These are phyloP conservation scores for Trichoderma asperellum DNA, from an alignment of 2,329 filamentous ascomycete species.

Conservation along the genomic window DNA sequence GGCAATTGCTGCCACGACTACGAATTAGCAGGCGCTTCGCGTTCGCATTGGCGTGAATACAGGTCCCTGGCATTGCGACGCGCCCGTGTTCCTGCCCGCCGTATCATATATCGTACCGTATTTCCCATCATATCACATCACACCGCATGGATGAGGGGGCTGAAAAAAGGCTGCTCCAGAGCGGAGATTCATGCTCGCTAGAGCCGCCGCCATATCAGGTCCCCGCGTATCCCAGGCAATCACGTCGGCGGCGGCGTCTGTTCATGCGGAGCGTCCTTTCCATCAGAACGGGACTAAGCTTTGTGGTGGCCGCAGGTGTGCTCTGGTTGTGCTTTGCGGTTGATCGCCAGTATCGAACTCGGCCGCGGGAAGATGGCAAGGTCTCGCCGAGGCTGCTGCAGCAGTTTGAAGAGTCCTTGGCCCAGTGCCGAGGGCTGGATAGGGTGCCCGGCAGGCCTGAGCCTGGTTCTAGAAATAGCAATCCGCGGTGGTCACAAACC, in stretches of 20 bases:
- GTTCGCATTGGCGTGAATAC: neutral
- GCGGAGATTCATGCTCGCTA: slow-evolving; percentile 7
- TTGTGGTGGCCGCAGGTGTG: slow-evolving; percentile 18
- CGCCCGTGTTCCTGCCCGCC: neutral
- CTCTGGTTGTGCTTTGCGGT: slow-evolving; percentile 25
- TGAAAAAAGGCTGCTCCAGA: slow-evolving; percentile 5
- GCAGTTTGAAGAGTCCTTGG: slow-evolving; percentile 23
- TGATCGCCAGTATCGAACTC: slow-evolving; percentile 4
- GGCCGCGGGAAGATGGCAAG: neutral
- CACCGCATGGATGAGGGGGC: slow-evolving; percentile 8
- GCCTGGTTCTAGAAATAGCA: slow-evolving; percentile 32
- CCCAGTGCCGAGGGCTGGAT: slow-evolving; percentile 17
- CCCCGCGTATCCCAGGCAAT: slow-evolving; percentile 22
- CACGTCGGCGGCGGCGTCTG: slow-evolving; percentile 3
- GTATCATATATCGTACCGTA: neutral
- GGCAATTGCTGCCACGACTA: neutral
- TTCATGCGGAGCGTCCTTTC: slow-evolving; percentile 21
- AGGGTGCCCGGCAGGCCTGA: slow-evolving; percentile 12
- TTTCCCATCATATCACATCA: neutral
- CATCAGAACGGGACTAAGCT: slow-evolving; percentile 20
- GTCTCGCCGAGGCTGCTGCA: slow-evolving; percentile 18
- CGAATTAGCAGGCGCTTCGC: neutral
- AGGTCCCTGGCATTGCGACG: neutral
- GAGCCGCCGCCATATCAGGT: slow-evolving; percentile 24
- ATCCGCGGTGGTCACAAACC: slow-evolving; percentile 47